phyloP scores from a whole-genome alignment of 345 rosid genomes.

The Triadica sebifera region DNA sequence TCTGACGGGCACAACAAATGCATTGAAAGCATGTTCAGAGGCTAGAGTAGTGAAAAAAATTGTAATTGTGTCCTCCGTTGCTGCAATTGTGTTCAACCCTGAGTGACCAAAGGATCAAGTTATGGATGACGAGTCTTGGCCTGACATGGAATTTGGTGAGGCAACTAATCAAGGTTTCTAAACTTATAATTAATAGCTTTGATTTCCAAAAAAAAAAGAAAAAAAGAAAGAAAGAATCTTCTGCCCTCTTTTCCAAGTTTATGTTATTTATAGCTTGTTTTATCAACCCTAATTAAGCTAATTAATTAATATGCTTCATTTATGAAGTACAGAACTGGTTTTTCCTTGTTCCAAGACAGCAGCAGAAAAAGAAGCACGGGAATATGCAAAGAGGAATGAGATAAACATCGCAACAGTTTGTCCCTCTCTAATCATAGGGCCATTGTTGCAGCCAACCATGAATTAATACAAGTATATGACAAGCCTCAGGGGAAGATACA shows the following conservation, averaged over 20 bases:
- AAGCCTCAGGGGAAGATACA: constrained; percentile 46
- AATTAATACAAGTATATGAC: constrained; percentile 46
- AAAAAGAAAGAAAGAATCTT: neutral
- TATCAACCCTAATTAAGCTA: no score
- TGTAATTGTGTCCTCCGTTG: constrained; percentile 28
- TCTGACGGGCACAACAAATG: constrained; percentile 40
- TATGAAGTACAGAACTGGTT: constrained; percentile 27
- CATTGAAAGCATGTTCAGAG: constrained; percentile 29
- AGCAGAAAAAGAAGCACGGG: constrained; percentile 48
- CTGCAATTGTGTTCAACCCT: constrained; percentile 25
- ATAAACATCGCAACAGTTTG: constrained; percentile 44
- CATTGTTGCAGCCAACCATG: constrained; percentile 48
- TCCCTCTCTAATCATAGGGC: constrained; percentile 50
- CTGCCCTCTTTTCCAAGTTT: neutral
- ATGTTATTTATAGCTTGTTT: neutral
- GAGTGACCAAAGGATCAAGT: constrained; percentile 27
- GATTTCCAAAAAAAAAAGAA: neutral
- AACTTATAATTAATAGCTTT: neutral
- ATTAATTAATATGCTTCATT: no score
- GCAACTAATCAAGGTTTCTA: constrained; percentile 24
- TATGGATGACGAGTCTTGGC: constrained; percentile 35
- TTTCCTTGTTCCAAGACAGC: constrained; percentile 40
- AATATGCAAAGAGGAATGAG: constrained; percentile 33
- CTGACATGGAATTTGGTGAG: constrained; percentile 34
- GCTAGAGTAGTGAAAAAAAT: constrained; percentile 35